Evolutionary conservation across 176 grass and related monocot species (phyloP).

Genomic region (Phoenix roebelenii): DNA sequence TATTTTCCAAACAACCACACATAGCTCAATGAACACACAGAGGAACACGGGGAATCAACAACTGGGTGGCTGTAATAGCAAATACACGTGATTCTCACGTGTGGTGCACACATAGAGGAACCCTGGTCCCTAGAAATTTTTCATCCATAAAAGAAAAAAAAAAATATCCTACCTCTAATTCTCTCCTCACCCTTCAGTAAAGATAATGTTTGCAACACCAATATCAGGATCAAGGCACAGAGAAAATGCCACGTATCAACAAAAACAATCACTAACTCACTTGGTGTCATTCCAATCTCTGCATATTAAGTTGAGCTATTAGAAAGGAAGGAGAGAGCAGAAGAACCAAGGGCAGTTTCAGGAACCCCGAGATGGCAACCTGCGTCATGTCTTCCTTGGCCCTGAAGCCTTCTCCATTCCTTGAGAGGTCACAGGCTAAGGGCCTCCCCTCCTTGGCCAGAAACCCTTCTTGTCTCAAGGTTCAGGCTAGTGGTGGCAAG

Average conservation of each 20-base stretch:
- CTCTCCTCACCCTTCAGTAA: neutral
- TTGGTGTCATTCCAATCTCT: neutral
- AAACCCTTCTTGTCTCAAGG: slow-evolving; percentile 28
- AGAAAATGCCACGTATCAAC: neutral
- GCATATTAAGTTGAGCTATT: neutral
- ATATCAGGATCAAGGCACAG: slow-evolving; percentile 4
- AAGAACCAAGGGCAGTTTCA: neutral
- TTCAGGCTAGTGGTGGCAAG: slow-evolving; percentile 43
- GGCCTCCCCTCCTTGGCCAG: slow-evolving; percentile 44
- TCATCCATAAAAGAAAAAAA: too few relatives aligned
- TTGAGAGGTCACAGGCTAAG: slow-evolving; percentile 17
- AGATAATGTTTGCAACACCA: slow-evolving; percentile 16
- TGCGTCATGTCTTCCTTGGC: slow-evolving; percentile 16
- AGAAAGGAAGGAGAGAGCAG: neutral
- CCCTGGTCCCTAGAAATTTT: too few relatives aligned
- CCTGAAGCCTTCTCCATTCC: slow-evolving; percentile 20
- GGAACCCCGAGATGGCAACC: slow-evolving; percentile 8
- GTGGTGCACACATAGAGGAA: too few relatives aligned
- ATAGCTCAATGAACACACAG: too few relatives aligned
- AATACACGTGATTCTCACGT: too few relatives aligned
- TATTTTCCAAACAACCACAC: too few relatives aligned
- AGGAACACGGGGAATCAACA: too few relatives aligned
- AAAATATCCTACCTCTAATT: too few relatives aligned
- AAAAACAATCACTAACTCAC: neutral
- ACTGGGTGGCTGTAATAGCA: too few relatives aligned